Conservation (phyloP, 2,329 filamentous ascomycete genomes). For the Ilyonectria robusta region DNA sequence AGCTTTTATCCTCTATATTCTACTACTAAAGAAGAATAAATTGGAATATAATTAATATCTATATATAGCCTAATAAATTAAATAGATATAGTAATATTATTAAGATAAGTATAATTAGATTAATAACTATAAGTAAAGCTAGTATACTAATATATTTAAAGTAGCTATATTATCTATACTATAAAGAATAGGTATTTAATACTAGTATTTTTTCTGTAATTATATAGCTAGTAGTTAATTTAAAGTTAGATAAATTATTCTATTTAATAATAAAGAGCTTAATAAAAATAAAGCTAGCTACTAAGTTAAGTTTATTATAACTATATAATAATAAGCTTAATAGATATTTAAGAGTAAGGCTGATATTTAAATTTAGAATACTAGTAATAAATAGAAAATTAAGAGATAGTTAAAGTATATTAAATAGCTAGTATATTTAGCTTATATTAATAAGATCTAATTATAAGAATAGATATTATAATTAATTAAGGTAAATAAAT, state of each 20-base stretch:
- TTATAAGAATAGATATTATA: not conserved
- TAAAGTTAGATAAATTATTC: not conserved
- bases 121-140: too few relatives aligned
- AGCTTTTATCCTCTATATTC: not conserved
- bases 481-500: not conserved
- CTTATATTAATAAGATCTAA: not conserved
- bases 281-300: not conserved
- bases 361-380: not conserved
- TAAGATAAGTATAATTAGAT: not conserved
- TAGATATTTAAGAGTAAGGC: slow-evolving; percentile 2
- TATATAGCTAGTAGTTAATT: not conserved
- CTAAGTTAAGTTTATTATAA: not conserved
- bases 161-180: not conserved
- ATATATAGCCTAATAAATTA: not conserved
- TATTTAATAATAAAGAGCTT: not conserved
- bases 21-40: not conserved
- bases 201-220: not conserved
- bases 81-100: not conserved
- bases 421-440: not conserved
- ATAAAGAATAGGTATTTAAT: not conserved
- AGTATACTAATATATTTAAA: too few relatives aligned
- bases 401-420: not conserved
- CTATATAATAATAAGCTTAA: not conserved
- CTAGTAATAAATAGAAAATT: not conserved
- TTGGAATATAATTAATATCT: not conserved